These are phyloP conservation scores for Ganoderma sp. DNA, from an alignment of 1,284 basidiomycete genomes.

Conservation along the genomic window DNA sequence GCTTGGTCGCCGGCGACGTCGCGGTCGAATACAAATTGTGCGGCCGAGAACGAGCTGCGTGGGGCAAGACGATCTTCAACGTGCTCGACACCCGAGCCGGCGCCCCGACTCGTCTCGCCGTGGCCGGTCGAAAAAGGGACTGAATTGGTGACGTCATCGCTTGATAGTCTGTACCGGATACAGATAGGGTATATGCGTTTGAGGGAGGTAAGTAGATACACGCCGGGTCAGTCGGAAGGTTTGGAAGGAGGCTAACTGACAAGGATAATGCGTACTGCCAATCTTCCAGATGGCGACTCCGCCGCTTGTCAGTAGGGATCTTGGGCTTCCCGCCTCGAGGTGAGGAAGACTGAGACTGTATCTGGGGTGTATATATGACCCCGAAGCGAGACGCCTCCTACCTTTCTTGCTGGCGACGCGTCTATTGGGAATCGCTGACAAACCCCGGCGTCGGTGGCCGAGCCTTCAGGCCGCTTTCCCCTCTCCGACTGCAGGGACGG, in stretches of 20 bases:
- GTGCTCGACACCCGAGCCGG: slow-evolving; percentile 4
- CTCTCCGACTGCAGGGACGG: no score
- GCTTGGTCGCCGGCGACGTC: slow-evolving; percentile 42
- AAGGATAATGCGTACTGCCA: not conserved
- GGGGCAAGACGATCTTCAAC: not conserved
- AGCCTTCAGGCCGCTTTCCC: no score
- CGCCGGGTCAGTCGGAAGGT: not conserved
- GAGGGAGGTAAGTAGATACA: not conserved
- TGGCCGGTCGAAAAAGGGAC: not conserved
- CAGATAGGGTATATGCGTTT: not conserved
- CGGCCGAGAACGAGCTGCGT: not conserved
- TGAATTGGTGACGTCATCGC: slow-evolving; percentile 15
- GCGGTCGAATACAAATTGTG: slow-evolving; percentile 22
- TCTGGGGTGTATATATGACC: not conserved
- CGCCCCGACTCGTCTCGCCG: slow-evolving; percentile 9
- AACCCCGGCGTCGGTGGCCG: not conserved
- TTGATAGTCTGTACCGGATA: not conserved
- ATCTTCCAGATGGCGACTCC: not conserved
- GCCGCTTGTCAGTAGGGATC: not conserved
- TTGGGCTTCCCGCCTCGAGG: slow-evolving; percentile 1
- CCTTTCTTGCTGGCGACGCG: not conserved
- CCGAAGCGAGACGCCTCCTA: not conserved
- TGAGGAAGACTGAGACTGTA: not conserved
- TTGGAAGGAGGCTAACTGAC: not conserved
- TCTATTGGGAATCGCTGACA: not conserved